These are phyloP conservation scores for Nicotiana benthamiana DNA, from an alignment of 257 asterid species.

Conservation along the genomic window DNA sequence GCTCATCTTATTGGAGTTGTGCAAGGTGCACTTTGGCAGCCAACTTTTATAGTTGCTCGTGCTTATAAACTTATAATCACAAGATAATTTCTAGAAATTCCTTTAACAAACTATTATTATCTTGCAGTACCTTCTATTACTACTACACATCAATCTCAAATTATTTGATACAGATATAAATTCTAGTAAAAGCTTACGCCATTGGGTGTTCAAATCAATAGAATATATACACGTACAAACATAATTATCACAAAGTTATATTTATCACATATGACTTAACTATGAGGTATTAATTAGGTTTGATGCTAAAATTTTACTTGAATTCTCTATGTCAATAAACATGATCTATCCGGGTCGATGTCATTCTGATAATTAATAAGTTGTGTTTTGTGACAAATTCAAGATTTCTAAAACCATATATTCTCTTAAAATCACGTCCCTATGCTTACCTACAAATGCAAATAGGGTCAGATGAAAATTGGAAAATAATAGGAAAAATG, in stretches of 20 bases:
- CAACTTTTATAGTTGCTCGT: not conserved
- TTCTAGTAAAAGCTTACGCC: not conserved
- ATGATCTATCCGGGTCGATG: not conserved
- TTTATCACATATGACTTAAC: no score
- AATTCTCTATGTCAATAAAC: not conserved
- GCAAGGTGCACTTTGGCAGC: not conserved
- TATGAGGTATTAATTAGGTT: no score
- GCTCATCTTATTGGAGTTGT: not conserved
- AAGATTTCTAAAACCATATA: not conserved
- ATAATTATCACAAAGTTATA: no score
- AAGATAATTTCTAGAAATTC: not conserved
- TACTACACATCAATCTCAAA: not conserved
- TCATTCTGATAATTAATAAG: not conserved
- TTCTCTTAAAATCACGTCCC: no score
- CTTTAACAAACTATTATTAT: not conserved
- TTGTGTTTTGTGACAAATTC: not conserved
- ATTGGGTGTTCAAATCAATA: no score
- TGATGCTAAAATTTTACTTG: no score
- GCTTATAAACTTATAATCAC: not conserved
- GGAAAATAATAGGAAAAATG: not conserved
- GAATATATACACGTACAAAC: no score
- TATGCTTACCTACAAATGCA: not conserved
- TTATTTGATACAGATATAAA: not conserved
- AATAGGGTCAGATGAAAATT: not conserved
- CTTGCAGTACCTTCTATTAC: not conserved